phyloP scores from a whole-genome alignment of 225 moss, liverwort and hornwort genomes.

The Polytrichum commune region DNA sequence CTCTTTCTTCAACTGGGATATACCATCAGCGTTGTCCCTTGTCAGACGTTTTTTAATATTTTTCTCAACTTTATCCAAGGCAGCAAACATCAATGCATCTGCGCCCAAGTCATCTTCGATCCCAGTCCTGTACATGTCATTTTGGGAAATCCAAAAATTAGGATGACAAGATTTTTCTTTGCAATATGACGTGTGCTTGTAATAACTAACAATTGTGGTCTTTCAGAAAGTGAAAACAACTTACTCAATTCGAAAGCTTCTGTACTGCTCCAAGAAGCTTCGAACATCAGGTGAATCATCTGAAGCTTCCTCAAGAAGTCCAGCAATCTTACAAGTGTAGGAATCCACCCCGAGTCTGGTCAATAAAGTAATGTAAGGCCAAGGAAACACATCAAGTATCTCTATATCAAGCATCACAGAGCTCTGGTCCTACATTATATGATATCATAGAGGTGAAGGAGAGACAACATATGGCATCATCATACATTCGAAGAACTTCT shows the following conservation, averaged over 20 bases:
- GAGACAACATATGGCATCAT: background rate
- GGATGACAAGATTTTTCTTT: background rate
- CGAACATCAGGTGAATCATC: slow-evolving; percentile 68
- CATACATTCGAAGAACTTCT: background rate
- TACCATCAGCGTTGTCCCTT: slow-evolving; percentile 58
- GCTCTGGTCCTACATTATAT: background rate
- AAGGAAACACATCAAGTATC: no score
- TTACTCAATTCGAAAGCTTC: slow-evolving; percentile 60
- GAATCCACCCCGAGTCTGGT: slow-evolving; percentile 62
- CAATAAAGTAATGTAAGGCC: no score
- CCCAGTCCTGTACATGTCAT: slow-evolving; percentile 35
- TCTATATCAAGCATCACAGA: background rate
- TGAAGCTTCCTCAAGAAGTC: slow-evolving; percentile 57
- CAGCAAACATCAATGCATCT: slow-evolving; percentile 65
- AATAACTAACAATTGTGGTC: background rate
- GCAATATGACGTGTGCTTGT: background rate
- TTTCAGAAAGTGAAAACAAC: background rate
- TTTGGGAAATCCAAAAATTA: background rate
- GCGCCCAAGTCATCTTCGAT: slow-evolving; percentile 81
- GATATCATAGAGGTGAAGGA: background rate
- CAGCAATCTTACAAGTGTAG: slow-evolving; percentile 62
- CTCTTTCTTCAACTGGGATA: slow-evolving; percentile 67
- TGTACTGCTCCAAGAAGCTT: slow-evolving; percentile 43
- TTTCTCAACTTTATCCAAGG: slow-evolving; percentile 72
- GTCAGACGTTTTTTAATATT: slow-evolving; percentile 56